A percentile compares a stretch with the other conserved stretches of the same genome.
Conservation (phyloP, 164 flowering plant species). For the Litsea cubeba region DNA sequence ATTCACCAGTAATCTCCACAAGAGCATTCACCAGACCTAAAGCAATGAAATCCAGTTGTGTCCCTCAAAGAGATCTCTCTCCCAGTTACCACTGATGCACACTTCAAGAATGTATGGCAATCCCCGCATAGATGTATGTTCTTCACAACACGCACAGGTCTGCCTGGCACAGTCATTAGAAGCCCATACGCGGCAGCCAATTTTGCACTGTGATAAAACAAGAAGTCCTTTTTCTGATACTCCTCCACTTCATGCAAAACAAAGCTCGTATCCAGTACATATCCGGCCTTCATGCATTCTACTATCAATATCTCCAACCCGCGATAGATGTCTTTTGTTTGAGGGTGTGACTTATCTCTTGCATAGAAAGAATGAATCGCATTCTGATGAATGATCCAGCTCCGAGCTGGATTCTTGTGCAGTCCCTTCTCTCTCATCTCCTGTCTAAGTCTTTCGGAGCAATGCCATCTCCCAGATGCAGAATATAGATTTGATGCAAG, state of each 20-base stretch:
- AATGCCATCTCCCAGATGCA: slow-evolving; percentile 90
- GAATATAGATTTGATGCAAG: slow-evolving; percentile 78
- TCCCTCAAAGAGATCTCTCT: slow-evolving; percentile 72
- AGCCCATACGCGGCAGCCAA: slow-evolving; percentile 76
- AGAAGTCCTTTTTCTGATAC: slow-evolving; percentile 72
- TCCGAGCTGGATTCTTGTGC: slow-evolving; percentile 60
- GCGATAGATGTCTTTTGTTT: slow-evolving; percentile 63
- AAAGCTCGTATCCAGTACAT: slow-evolving; percentile 82
- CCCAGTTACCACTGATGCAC: slow-evolving; percentile 53
- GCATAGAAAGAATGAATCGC: slow-evolving; percentile 63
- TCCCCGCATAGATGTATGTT: slow-evolving; percentile 81
- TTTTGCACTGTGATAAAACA: slow-evolving; percentile 83
- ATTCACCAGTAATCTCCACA: slow-evolving; percentile 64
- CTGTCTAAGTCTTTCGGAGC: slow-evolving; percentile 57
- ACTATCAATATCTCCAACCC: slow-evolving; percentile 64
- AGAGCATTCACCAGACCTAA: slow-evolving; percentile 67
- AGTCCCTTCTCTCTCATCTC: slow-evolving; percentile 71
- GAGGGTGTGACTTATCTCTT: slow-evolving; percentile 71
- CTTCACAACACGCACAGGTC: slow-evolving; percentile 62
- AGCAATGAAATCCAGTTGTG: slow-evolving; percentile 75
- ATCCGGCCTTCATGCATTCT: slow-evolving; percentile 79
- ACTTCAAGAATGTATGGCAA: slow-evolving; percentile 78
- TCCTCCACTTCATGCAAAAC: slow-evolving; percentile 95
- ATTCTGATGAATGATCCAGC: slow-evolving; percentile 68
- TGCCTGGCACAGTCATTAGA: slow-evolving; percentile 44